A percentile compares a stretch with the other conserved stretches of the same genome.
Evolutionary conservation across 2,329 filamentous ascomycete species (phyloP).

Genomic region (Graphilbum ipis-grandicollis): DNA sequence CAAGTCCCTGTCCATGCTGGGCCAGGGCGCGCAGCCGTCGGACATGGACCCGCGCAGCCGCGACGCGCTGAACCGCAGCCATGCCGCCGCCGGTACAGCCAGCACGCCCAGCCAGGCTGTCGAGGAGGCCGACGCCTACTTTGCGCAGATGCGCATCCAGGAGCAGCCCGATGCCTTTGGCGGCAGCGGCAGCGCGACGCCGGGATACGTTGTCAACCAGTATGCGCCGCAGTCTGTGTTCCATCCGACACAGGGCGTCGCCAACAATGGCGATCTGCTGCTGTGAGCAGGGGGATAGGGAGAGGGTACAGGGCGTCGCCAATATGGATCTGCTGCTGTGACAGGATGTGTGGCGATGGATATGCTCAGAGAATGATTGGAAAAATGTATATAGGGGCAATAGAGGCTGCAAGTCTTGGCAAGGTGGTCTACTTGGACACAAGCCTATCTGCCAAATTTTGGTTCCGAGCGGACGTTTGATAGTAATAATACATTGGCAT

Average conservation of each 20-base stretch:
- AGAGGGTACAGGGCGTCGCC: no score
- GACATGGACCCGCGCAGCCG: conserved; percentile 28
- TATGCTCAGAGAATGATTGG: no score
- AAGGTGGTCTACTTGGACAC: no score
- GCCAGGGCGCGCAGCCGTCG: conserved; percentile 32
- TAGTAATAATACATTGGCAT: no score
- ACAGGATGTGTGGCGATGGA: no score
- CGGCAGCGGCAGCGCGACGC: conserved; percentile 29
- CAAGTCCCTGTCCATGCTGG: conserved; percentile 43
- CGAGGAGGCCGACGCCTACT: conserved; percentile 78
- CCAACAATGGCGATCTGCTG: conserved; percentile 55
- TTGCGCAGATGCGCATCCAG: conserved; percentile 57
- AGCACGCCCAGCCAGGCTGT: conserved; percentile 43
- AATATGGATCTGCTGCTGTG: no score
- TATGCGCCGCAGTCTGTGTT: conserved; percentile 62
- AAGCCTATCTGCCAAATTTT: no score
- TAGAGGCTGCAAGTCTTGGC: no score
- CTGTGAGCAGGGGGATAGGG: conserved; percentile 20
- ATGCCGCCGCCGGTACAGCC: background rate
- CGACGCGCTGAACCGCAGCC: conserved; percentile 3
- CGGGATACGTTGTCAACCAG: conserved; percentile 62
- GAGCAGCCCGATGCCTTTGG: conserved; percentile 49
- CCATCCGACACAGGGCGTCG: conserved; percentile 46
- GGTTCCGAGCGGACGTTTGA: no score
- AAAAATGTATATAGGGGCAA: no score